Percentiles rank a stretch among this genome's conserved stretches.
phyloP scores from a whole-genome alignment of 1,284 basidiomycete species.

The Ceraceosorus guamensis region DNA sequence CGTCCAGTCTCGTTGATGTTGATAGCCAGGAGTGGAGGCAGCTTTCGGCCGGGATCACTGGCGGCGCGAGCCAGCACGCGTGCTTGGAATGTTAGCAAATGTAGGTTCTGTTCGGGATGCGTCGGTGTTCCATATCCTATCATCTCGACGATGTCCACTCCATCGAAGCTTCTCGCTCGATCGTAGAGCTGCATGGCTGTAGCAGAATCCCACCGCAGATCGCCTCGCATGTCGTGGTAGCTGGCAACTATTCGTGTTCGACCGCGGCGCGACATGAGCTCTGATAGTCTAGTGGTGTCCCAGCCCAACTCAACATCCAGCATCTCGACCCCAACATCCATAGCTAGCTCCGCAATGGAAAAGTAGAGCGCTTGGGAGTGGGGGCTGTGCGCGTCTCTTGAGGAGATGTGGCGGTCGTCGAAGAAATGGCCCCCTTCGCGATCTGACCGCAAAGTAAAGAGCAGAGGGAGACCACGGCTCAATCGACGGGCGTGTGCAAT shows the following conservation, averaged over 20 bases:
- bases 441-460: conserved; percentile 12
- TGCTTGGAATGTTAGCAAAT: conserved; percentile 10
- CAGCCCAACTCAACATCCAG: conserved; percentile 15
- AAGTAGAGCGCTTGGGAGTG: conserved; percentile 14
- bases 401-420: conserved; percentile 11
- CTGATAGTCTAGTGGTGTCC: not conserved
- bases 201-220: conserved; percentile 9
- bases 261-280: conserved; percentile 1
- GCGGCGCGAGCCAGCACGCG: conserved; percentile 7
- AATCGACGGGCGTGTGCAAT: conserved; percentile 6
- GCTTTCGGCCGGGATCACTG: not conserved
- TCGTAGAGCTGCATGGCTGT: conserved; percentile 11
- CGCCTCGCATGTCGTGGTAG: conserved; percentile 15
- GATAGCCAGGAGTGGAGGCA: conserved; percentile 17
- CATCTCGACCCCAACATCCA: conserved; percentile 11
- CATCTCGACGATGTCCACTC: conserved; percentile 11
- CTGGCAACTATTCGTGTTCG: conserved; percentile 7
- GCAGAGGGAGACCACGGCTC: conserved; percentile 5
- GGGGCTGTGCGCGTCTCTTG: conserved; percentile 6
- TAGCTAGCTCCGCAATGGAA: conserved; percentile 5
- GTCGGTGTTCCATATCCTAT: conserved; percentile 5
- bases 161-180: conserved; percentile 11
- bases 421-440: conserved; percentile 13
- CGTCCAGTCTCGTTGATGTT: conserved; percentile 15
- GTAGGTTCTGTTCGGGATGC: conserved; percentile 10